These are phyloP conservation scores for Candida sp. DNA, from an alignment of 1,139 yeast genomes.

Conservation along the genomic window DNA sequence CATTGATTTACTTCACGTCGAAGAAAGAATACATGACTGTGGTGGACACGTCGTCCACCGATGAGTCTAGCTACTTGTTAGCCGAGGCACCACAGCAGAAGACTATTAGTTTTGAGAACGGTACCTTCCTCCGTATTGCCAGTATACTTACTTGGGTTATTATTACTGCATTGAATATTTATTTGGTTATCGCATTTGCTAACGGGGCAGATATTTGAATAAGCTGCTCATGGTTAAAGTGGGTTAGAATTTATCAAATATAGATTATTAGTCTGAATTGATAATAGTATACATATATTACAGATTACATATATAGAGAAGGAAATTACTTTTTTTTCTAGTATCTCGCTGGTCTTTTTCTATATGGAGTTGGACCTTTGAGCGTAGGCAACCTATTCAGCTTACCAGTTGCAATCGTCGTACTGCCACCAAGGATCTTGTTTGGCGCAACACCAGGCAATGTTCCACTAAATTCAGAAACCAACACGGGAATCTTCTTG, in stretches of 20 bases:
- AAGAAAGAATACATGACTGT: conserved; percentile 63
- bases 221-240: no score
- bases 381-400: conserved; percentile 41
- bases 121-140: conserved; percentile 52
- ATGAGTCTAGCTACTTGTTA: conserved; percentile 14
- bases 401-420: conserved; percentile 11
- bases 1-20: conserved; percentile 73
- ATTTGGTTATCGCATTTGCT: conserved; percentile 69
- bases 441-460: conserved; percentile 63
- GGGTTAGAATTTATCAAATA: no score
- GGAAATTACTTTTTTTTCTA: background rate
- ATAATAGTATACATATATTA: no score
- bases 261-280: no score
- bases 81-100: conserved; percentile 10
- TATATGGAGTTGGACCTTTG: conserved; percentile 34
- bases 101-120: conserved; percentile 62
- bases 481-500: conserved; percentile 66
- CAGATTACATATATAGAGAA: conserved; percentile 4
- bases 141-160: conserved; percentile 72
- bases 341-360: conserved; percentile 32
- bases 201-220: conserved; percentile 71
- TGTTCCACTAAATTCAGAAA: conserved; percentile 77
- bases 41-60: conserved; percentile 23
- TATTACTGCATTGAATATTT: conserved; percentile 75
- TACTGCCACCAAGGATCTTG: conserved; percentile 3